phyloP scores from a whole-genome alignment of 1,284 basidiomycete genomes.

The Anthracocystis walkeri region DNA sequence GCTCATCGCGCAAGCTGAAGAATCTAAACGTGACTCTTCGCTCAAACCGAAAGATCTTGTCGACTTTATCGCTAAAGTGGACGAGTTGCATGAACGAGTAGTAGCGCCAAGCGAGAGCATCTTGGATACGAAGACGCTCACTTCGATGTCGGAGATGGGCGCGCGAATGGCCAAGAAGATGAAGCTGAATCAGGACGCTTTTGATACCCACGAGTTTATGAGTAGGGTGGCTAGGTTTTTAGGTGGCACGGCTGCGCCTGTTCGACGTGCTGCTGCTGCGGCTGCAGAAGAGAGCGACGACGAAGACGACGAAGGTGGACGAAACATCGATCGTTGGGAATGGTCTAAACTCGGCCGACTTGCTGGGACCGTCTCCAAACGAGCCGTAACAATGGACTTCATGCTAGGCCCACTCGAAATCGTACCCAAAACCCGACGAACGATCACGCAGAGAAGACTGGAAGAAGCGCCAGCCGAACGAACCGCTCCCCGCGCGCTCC shows the following conservation, averaged over 20 bases:
- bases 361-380: slow-evolving; percentile 41
- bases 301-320: neutral
- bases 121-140: slow-evolving; percentile 61
- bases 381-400: slow-evolving; percentile 61
- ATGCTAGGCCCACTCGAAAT: slow-evolving; percentile 65
- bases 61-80: slow-evolving; percentile 21
- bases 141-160: slow-evolving; percentile 60
- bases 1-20: slow-evolving; percentile 54
- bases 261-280: neutral
- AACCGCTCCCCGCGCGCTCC: slow-evolving; percentile 41
- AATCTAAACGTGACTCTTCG: slow-evolving; percentile 32
- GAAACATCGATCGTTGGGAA: slow-evolving; percentile 45
- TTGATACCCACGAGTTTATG: slow-evolving; percentile 65
- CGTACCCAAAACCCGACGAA: slow-evolving; percentile 36
- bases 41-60: slow-evolving; percentile 34
- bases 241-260: slow-evolving; percentile 44
- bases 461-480: slow-evolving; percentile 31
- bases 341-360: slow-evolving; percentile 57
- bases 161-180: slow-evolving; percentile 62
- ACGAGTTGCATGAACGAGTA: slow-evolving; percentile 34
- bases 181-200: slow-evolving; percentile 59
- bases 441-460: slow-evolving; percentile 1
- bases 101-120: slow-evolving; percentile 40
- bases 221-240: slow-evolving; percentile 46
- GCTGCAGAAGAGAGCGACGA: slow-evolving; percentile 22